Conservation (phyloP, 129 eudicot genomes). For the Cynara cardunculus region DNA sequence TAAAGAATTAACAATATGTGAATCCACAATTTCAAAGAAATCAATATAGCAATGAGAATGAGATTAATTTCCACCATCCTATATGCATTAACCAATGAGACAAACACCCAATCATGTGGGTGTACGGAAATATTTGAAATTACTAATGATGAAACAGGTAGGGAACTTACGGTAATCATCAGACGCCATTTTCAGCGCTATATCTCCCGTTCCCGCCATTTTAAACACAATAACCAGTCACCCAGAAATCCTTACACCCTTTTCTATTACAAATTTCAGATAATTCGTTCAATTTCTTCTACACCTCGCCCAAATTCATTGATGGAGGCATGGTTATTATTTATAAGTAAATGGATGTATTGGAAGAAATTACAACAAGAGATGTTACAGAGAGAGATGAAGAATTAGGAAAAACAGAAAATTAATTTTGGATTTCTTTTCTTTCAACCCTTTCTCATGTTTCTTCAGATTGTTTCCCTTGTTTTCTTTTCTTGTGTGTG, state of each 20-base stretch:
- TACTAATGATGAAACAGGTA: not conserved
- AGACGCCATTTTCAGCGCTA: constrained; percentile 30
- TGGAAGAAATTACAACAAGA: not conserved
- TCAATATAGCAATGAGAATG: not conserved
- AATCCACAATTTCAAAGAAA: not conserved
- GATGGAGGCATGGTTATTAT: constrained; percentile 5
- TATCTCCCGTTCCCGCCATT: constrained; percentile 37
- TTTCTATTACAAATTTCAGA: constrained; percentile 10
- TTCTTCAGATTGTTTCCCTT: not conserved
- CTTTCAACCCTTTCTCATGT: not conserved
- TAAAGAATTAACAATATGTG: not conserved
- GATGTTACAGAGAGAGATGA: not conserved
- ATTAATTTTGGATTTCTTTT: not conserved
- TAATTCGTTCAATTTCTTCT: not conserved
- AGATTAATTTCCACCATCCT: not conserved
- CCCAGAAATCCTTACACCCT: not conserved
- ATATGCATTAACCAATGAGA: constrained; percentile 5
- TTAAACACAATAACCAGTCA: not conserved
- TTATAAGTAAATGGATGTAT: not conserved
- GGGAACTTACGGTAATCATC: constrained; percentile 51
- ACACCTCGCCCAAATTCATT: constrained; percentile 5
- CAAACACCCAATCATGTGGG: not conserved
- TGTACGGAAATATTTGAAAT: not conserved
- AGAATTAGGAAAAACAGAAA: not conserved
- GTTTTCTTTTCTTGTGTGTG: not conserved